Percentiles rank a stretch among this genome's conserved stretches.
Evolutionary conservation across 495 filamentous ascomycete species (phyloP).

Genomic region (Aspergillus affinis): DNA sequence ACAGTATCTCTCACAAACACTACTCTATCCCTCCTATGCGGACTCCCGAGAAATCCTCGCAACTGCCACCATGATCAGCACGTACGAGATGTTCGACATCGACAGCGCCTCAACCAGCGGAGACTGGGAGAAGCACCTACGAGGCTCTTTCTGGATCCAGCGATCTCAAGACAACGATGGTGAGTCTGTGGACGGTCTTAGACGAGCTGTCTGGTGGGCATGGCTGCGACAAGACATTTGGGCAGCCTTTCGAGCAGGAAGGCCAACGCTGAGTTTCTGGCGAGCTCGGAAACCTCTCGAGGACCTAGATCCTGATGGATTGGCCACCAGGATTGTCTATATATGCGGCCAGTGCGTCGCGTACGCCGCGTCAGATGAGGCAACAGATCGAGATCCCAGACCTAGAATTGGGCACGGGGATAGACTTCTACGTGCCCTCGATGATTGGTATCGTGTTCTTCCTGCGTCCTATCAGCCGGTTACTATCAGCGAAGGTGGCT

Average conservation of each 20-base stretch:
- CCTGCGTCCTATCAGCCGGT: slow-evolving; percentile 22
- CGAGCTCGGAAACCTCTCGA: slow-evolving; percentile 3
- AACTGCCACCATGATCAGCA: slow-evolving; percentile 14
- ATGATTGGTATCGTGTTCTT: slow-evolving; percentile 26
- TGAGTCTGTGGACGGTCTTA: slow-evolving; percentile 11
- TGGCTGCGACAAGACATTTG: slow-evolving; percentile 19
- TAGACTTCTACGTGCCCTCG: slow-evolving; percentile 13
- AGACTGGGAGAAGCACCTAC: slow-evolving; percentile 18
- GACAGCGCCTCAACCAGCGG: background rate
- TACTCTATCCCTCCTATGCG: slow-evolving; percentile 7
- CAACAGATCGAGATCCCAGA: slow-evolving; percentile 6
- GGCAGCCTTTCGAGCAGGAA: slow-evolving; percentile 16
- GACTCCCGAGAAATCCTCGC: slow-evolving; percentile 12
- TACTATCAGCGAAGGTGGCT: slow-evolving; percentile 4
- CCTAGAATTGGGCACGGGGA: slow-evolving; percentile 11
- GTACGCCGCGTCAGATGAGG: slow-evolving; percentile 8
- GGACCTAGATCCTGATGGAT: slow-evolving; percentile 8
- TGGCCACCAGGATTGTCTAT: slow-evolving; percentile 12
- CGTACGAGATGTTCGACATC: slow-evolving; percentile 18
- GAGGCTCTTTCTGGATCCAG: slow-evolving; percentile 16
- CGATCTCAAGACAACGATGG: slow-evolving; percentile 16
- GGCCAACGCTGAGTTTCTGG: slow-evolving; percentile 16
- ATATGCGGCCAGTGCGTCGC: slow-evolving; percentile 9
- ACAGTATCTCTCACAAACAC: slow-evolving; percentile 15
- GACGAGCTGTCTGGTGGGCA: slow-evolving; percentile 17